These are phyloP conservation scores for Alternaria sp. DNA, from an alignment of 2,329 filamentous ascomycete species.

Conservation along the genomic window DNA sequence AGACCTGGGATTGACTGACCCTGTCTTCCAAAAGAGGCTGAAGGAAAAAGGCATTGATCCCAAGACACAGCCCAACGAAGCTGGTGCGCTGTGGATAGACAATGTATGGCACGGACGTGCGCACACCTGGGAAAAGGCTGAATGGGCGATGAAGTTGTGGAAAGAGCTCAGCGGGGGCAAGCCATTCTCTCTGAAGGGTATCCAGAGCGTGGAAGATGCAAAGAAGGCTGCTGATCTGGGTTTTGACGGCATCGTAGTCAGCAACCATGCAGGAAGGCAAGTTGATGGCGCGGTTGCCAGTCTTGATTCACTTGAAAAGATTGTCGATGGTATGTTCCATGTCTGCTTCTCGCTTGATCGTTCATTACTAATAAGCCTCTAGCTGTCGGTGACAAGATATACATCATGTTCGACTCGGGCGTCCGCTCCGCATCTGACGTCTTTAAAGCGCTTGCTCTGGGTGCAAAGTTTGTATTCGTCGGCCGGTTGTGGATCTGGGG, in stretches of 20 bases:
- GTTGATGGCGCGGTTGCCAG: slow-evolving; percentile 68
- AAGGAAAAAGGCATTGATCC: slow-evolving; percentile 63
- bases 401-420: slow-evolving; percentile 69
- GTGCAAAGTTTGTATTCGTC: slow-evolving; percentile 69
- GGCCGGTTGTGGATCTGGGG: slow-evolving; percentile 69
- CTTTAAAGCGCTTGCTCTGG: slow-evolving; percentile 68
- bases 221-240: slow-evolving; percentile 66
- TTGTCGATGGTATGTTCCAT: slow-evolving; percentile 57
- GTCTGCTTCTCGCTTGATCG: neutral
- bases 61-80: slow-evolving; percentile 60
- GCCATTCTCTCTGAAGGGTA: slow-evolving; percentile 72
- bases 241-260: slow-evolving; percentile 72
- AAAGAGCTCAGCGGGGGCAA: slow-evolving; percentile 62
- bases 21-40: slow-evolving; percentile 65
- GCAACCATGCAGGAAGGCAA: slow-evolving; percentile 75
- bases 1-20: slow-evolving; percentile 66
- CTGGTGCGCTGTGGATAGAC: slow-evolving; percentile 70
- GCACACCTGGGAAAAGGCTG: slow-evolving; percentile 71
- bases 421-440: slow-evolving; percentile 65
- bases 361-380: slow-evolving; percentile 1
- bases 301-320: slow-evolving; percentile 67
- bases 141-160: slow-evolving; percentile 69
- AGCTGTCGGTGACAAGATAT: slow-evolving; percentile 60
- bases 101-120: slow-evolving; percentile 70
- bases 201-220: slow-evolving; percentile 73